Conservation (phyloP, 768 basidiomycete species). For the Candolleomyces eurysporus region DNA sequence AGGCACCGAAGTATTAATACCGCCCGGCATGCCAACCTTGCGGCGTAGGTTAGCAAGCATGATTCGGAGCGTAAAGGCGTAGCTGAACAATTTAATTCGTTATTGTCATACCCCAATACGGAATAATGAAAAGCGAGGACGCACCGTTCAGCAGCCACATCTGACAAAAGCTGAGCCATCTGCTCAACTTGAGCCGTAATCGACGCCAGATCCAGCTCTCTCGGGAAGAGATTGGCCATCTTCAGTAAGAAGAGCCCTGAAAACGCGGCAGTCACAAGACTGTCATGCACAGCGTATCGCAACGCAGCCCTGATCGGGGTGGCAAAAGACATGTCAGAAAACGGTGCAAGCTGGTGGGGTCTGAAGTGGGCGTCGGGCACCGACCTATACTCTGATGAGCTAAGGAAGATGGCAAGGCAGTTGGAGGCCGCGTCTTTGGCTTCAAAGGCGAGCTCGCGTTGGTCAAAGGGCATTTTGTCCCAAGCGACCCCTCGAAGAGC, state of each 20-base stretch:
- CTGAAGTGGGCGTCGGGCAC: conserved; percentile 14
- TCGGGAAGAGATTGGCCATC: conserved; percentile 91
- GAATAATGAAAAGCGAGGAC: conserved; percentile 10
- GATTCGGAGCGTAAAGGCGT: conserved; percentile 86
- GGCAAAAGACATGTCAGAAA: conserved; percentile 5
- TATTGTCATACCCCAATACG: not conserved
- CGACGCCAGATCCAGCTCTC: conserved; percentile 72
- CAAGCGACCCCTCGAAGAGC: conserved; percentile 88
- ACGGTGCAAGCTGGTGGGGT: not conserved
- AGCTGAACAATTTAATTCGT: conserved; percentile 42
- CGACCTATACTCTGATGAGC: conserved; percentile 77
- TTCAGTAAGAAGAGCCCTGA: conserved; percentile 90
- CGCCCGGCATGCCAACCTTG: conserved; percentile 70
- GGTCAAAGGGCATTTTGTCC: conserved; percentile 96
- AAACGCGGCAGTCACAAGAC: conserved; percentile 87
- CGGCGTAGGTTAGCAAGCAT: conserved; percentile 92
- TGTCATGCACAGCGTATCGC: conserved; percentile 91
- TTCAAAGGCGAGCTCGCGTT: conserved; percentile 91
- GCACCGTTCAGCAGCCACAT: conserved; percentile 89
- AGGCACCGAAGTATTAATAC: conserved; percentile 42
- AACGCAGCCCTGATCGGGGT: conserved; percentile 65
- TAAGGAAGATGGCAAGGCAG: conserved; percentile 82
- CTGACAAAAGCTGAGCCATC: conserved; percentile 84
- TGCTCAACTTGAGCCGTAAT: conserved; percentile 88
- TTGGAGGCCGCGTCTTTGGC: conserved; percentile 90